A percentile compares a stretch with the other conserved stretches of the same genome.
These are phyloP conservation scores for Magnaporthiopsis incrustans DNA, from an alignment of 2,329 filamentous ascomycete genomes.

Conservation along the genomic window DNA sequence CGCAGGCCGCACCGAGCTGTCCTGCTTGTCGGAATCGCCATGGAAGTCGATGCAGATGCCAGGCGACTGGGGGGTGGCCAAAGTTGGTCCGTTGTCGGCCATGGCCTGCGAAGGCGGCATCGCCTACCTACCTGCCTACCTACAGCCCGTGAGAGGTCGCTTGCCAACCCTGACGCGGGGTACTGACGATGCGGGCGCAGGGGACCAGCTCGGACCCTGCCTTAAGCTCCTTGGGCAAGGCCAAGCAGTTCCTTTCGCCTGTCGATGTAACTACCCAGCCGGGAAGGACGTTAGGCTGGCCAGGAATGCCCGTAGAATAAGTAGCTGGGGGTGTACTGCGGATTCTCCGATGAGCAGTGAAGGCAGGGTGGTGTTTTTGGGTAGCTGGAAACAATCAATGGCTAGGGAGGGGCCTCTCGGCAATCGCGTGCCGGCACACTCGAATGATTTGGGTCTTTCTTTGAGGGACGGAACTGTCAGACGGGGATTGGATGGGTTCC, in stretches of 20 bases:
- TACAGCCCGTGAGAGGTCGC: neutral
- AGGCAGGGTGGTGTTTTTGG: neutral
- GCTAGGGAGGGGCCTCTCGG: neutral
- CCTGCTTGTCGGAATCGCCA: slow-evolving; percentile 16
- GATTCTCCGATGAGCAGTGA: neutral
- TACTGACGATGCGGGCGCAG: neutral
- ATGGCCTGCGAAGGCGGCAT: neutral
- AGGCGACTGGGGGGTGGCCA: slow-evolving; percentile 24
- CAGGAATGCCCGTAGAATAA: neutral
- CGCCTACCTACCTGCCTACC: neutral
- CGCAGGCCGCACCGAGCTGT: slow-evolving; percentile 20
- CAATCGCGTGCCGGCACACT: neutral
- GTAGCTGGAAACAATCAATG: neutral
- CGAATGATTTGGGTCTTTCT: neutral
- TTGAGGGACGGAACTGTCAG: neutral
- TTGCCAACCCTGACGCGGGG: neutral
- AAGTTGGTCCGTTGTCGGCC: neutral
- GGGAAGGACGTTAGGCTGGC: too few species aligned
- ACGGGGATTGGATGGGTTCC: neutral
- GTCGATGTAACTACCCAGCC: too few species aligned
- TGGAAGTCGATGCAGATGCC: slow-evolving; percentile 29
- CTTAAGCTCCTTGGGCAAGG: neutral
- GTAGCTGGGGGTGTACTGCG: neutral
- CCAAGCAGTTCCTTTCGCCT: neutral
- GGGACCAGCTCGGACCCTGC: neutral